Evolutionary conservation across 768 basidiomycete genomes (phyloP), one percentile per base, ranked within the genome.

Genomic region (Pleurotus pulmonarius): DNA sequence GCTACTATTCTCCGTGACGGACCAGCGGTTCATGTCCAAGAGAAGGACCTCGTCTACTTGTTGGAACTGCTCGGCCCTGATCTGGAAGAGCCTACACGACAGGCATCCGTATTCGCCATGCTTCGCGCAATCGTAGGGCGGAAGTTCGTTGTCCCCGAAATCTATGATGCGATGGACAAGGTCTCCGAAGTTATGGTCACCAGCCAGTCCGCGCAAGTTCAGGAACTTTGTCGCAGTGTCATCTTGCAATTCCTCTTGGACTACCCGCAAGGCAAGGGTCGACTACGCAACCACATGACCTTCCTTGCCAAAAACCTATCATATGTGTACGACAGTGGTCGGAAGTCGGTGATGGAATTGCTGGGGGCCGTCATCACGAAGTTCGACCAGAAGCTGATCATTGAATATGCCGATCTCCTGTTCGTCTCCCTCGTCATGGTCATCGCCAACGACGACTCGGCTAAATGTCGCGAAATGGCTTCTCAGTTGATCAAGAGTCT

Each of bases 141-240:
- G 29, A 92, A 91, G 66, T 90, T 98, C 60, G 86, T 98, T 29
- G 92, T 96, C 0, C 92, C 92, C 0, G 97, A 98, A 70, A 88
- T 99, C 49, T 99, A 99, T 73, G 95, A 98, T 69, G 73, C 95
- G 37, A 98, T 99, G 95, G 92, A 92, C 58, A 86, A 86, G 57
- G 86, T 98, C 18, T 86, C 93, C 3, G 88, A 93, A 61, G 83
- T 96, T 62, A 86, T 97, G 79, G 92, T 99, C 40, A 95, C 94
- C 11, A 94, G 83, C 61, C 96, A 98, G 69, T 94, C 95, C 2
- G 70, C 85, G 0, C 87, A 90, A 62, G 92, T 96, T 6, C 95
- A 95, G 66, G 94, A 97, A 67, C 83, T 91, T 7, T 96, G 92
- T 58, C 87, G 97, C 16, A 85, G 87, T 46, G 83, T 94, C 26